These are phyloP conservation scores for Stellera chamaejasme DNA, from an alignment of 345 rosid species.

Conservation along the genomic window DNA sequence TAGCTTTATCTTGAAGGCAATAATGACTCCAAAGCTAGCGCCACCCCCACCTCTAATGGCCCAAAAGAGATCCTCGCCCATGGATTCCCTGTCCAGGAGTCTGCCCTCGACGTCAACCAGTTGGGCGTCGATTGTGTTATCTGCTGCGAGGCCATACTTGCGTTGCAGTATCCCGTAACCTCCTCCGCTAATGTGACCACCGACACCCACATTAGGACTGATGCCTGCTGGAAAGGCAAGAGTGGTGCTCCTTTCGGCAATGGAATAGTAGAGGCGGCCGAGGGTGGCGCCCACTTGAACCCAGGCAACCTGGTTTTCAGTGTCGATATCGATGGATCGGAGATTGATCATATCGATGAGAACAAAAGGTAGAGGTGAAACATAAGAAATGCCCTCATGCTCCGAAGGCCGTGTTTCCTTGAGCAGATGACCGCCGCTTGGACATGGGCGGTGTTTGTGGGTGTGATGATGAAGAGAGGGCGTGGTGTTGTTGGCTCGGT, in stretches of 20 bases:
- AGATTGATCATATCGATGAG: constrained; percentile 51
- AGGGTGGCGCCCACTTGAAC: constrained; percentile 63
- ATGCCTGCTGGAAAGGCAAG: constrained; percentile 60
- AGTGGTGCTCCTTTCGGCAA: constrained; percentile 37
- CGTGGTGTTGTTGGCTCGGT: constrained; percentile 45
- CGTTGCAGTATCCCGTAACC: too few relatives aligned
- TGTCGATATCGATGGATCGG: constrained; percentile 38
- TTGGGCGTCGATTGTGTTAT: too few relatives aligned
- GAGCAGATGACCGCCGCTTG: constrained; percentile 54
- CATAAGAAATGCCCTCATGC: constrained; percentile 41
- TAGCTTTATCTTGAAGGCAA: too few relatives aligned
- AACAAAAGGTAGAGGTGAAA: constrained; percentile 33
- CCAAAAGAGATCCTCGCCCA: too few relatives aligned
- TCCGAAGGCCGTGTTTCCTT: constrained; percentile 30
- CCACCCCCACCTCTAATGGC: too few relatives aligned
- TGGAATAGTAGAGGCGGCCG: constrained; percentile 52
- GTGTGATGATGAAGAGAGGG: constrained; percentile 48
- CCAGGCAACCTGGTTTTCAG: constrained; percentile 44
- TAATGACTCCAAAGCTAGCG: too few relatives aligned
- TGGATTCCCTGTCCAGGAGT: too few relatives aligned
- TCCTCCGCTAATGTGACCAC: too few relatives aligned
- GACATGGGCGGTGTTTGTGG: constrained; percentile 44
- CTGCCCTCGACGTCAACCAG: too few relatives aligned
- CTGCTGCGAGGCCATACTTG: too few relatives aligned
- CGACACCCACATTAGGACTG: too few relatives aligned